Percentiles rank a stretch among this genome's conserved stretches.
Evolutionary conservation across 306 rosid species (phyloP).

Genomic region (Elaeagnus macrophylla): DNA sequence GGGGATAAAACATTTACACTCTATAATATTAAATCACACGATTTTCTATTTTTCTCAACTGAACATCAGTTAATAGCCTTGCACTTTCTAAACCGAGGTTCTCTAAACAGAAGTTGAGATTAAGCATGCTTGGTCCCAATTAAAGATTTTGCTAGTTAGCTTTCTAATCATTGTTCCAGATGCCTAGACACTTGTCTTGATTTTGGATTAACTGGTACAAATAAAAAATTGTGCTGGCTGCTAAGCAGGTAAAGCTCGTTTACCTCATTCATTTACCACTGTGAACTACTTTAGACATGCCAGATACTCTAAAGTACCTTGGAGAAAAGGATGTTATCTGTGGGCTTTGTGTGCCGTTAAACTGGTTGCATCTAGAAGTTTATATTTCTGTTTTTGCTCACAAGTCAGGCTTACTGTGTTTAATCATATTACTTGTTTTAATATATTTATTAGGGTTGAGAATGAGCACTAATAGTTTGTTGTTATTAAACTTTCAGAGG

Average conservation of each 20-base stretch:
- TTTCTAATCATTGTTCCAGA: neutral
- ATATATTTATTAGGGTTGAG: conserved; percentile 12
- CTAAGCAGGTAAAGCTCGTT: neutral
- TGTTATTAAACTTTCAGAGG: conserved; percentile 33
- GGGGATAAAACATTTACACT: no score
- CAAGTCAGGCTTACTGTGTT: neutral
- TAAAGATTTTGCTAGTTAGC: no score
- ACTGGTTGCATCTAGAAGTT: neutral
- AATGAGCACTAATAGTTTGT: conserved; percentile 15
- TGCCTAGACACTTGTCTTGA: neutral
- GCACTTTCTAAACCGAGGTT: no score
- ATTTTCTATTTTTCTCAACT: no score
- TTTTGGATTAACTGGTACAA: neutral
- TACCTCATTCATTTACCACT: no score
- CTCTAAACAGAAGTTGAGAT: no score
- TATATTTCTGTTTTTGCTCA: neutral
- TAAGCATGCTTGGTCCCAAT: no score
- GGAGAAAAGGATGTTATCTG: neutral
- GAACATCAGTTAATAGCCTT: no score
- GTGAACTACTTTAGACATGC: no score
- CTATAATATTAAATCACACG: no score
- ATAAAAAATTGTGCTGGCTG: neutral
- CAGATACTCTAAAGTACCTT: no score
- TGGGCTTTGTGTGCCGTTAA: neutral
- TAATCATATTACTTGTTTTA: neutral